Evolutionary conservation across 129 eudicot genomes (phyloP), one percentile per base, ranked within the genome.

Genomic region (Ambrosia trifida): DNA sequence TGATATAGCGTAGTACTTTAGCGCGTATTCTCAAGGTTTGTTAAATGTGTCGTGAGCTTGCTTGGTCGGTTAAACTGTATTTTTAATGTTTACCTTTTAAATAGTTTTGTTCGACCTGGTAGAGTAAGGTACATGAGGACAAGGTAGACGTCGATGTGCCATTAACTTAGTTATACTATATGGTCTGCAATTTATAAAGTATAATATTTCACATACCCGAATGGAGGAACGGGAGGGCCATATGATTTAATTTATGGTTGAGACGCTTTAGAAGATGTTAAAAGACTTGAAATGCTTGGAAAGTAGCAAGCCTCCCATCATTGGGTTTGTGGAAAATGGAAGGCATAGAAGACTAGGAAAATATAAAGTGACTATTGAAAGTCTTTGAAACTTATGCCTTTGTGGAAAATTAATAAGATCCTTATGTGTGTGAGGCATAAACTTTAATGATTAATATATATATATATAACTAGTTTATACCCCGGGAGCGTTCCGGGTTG

Each of bases 301-400:
- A 69, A 43, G n/a, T 57, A 14, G 20, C 40, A 53, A 54, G 52
- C 38, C 35, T 38, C 41, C 3, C 66, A 11, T 13, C 19, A 11
- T 31, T 16, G 47, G 11, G 38, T 38, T 52, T 7, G 66, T 40
- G 44, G 66, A 56, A 70, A 71, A 36, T 70, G 7, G 7, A 41
- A 38, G 66, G 62, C 56, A 20, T 24, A 3, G 1, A 13, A 17
- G 32, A 41, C 66, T 54, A 38, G 16, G 66, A 35, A 69, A 52
- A 12, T 35, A 51, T 30, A 17, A 58, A 30, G 64, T 3, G 68
- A 63, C 68, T 33, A 35, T 63, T 17, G 36, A 47, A 50, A 69
- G 64, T 51, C 44, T 49, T 46, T 12, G 59, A 7, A 49, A 16
- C 28, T 47, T 31, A 44, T 9, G 57, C 6, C 19, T 3, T 12